Evolutionary conservation across 1,139 yeast genomes (phyloP).

Genomic region (Yamadazyma blattariae): DNA sequence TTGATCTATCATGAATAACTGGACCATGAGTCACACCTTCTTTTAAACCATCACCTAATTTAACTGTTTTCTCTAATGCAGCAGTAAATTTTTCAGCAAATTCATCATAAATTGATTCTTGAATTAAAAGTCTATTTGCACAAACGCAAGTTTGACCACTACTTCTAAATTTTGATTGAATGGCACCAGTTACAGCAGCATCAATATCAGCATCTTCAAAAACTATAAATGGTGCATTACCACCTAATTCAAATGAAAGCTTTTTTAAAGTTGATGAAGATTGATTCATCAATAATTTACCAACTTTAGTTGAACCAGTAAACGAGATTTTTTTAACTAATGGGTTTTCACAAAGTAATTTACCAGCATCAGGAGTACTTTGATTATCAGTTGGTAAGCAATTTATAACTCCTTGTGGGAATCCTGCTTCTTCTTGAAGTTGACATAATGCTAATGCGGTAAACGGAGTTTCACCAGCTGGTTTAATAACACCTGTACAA

Average conservation of each 20-base stretch:
- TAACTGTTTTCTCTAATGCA: slow-evolving; percentile 48
- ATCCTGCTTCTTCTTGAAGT: slow-evolving; percentile 74
- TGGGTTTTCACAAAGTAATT: slow-evolving; percentile 65
- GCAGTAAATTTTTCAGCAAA: slow-evolving; percentile 41
- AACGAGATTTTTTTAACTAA: slow-evolving; percentile 74
- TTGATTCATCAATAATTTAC: slow-evolving; percentile 76
- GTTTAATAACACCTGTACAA: slow-evolving; percentile 85
- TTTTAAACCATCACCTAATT: slow-evolving; percentile 74
- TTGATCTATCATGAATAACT: slow-evolving; percentile 63
- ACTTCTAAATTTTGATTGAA: slow-evolving; percentile 57
- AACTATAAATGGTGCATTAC: slow-evolving; percentile 89
- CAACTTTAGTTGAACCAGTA: slow-evolving; percentile 88
- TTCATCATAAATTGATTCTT: slow-evolving; percentile 66
- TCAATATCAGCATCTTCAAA: slow-evolving; percentile 82
- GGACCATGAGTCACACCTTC: slow-evolving; percentile 76
- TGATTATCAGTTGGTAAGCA: slow-evolving; percentile 54
- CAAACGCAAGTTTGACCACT: slow-evolving; percentile 93
- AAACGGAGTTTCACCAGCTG: slow-evolving; percentile 87
- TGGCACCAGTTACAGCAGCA: slow-evolving; percentile 72
- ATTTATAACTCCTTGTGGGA: slow-evolving; percentile 84
- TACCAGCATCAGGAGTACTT: slow-evolving; percentile 57
- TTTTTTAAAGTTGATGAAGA: slow-evolving; percentile 78
- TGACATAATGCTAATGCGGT: slow-evolving; percentile 80
- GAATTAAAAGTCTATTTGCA: slow-evolving; percentile 78
- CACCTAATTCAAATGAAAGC: slow-evolving; percentile 85